Evolutionary conservation across 345 rosid species (phyloP).

Genomic region (Combretum micranthum): DNA sequence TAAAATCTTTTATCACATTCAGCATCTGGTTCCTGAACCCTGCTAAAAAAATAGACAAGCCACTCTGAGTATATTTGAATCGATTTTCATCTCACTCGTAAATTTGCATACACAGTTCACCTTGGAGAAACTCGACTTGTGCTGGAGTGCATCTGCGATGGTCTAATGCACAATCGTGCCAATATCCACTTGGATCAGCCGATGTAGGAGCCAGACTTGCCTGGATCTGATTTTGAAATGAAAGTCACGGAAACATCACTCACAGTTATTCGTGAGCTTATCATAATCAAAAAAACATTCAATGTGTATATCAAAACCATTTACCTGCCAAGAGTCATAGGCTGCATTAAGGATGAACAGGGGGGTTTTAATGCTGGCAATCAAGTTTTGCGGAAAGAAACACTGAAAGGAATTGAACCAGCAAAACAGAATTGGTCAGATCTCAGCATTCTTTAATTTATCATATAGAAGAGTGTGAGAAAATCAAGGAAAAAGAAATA

Average conservation of each 20-base stretch:
- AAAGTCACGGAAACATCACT: conserved; percentile 10
- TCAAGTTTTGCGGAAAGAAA: conserved; percentile 95
- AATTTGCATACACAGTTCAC: conserved; percentile 15
- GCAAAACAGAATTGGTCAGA: conserved; percentile 6
- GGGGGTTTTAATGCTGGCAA: conserved; percentile 64
- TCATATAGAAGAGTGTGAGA: neutral
- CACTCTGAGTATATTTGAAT: too few species aligned
- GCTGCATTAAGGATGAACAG: conserved; percentile 85
- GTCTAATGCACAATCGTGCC: conserved; percentile 78
- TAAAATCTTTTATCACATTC: conserved; percentile 47
- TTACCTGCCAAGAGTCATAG: conserved; percentile 99
- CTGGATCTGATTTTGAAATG: conserved; percentile 51
- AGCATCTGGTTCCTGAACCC: conserved; percentile 88
- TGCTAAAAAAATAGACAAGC: conserved; percentile 17
- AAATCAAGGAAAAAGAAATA: conserved; percentile 16
- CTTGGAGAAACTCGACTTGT: conserved; percentile 72
- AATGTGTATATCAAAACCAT: conserved; percentile 4
- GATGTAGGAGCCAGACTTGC: conserved; percentile 86
- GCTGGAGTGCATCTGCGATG: conserved; percentile 61
- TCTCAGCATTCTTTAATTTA: neutral
- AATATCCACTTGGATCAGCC: conserved; percentile 83
- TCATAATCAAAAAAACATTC: neutral
- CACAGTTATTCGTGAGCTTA: neutral
- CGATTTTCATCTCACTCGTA: too few species aligned
- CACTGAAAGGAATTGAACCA: conserved; percentile 38